Conservation (phyloP, 108 stramenopile species). For the Conticribra guillardii region DNA sequence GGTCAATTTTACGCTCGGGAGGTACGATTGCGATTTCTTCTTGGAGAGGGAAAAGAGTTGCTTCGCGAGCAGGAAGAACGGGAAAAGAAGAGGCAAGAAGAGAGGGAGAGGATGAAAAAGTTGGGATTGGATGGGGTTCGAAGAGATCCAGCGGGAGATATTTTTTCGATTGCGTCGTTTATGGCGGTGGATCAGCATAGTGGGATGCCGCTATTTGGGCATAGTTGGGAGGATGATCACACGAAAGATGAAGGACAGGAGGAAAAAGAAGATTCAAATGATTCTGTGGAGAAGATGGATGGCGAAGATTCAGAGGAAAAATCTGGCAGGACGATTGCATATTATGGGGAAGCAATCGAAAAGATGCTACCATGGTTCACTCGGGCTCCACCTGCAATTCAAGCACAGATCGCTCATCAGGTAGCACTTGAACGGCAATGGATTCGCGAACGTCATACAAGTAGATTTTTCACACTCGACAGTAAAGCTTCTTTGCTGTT, state of each 20-base stretch:
- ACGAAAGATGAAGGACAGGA: slow-evolving; percentile 22
- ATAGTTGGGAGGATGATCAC: slow-evolving; percentile 12
- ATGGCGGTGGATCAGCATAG: slow-evolving; percentile 87
- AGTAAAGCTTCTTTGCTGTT: slow-evolving; percentile 23
- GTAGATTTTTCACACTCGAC: slow-evolving; percentile 40
- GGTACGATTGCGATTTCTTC: slow-evolving; percentile 65
- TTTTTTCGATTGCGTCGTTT: slow-evolving; percentile 62
- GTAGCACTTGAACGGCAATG: slow-evolving; percentile 35
- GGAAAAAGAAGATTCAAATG: neutral
- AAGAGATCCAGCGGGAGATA: slow-evolving; percentile 53
- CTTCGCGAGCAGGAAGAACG: slow-evolving; percentile 56
- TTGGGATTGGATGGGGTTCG: slow-evolving; percentile 37
- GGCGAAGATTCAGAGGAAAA: neutral
- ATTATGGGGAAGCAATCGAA: neutral
- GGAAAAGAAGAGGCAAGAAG: slow-evolving; percentile 28
- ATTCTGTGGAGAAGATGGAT: neutral
- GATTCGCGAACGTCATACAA: slow-evolving; percentile 36
- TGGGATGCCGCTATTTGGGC: slow-evolving; percentile 64
- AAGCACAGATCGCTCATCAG: slow-evolving; percentile 41
- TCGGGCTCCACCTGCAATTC: slow-evolving; percentile 20
- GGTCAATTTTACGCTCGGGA: slow-evolving; percentile 58
- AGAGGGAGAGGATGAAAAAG: slow-evolving; percentile 21
- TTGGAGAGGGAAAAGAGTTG: slow-evolving; percentile 61
- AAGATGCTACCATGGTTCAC: slow-evolving; percentile 6
- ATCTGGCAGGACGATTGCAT: neutral